Conservation (phyloP, 2,329 filamentous ascomycete species). For the Chrysoporthe puriensis region DNA sequence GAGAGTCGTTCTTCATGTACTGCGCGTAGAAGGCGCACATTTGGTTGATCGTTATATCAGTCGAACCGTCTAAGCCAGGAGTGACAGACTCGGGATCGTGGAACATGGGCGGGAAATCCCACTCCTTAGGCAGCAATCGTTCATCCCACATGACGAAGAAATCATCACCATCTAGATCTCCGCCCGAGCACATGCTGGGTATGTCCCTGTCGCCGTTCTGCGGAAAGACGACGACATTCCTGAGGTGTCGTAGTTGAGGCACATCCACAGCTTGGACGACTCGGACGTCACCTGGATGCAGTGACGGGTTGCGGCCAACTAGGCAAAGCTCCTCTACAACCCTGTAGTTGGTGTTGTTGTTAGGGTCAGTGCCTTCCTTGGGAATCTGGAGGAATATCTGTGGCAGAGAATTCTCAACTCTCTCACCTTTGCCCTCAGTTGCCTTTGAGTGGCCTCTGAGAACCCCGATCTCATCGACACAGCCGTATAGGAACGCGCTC, state of each 20-base stretch:
- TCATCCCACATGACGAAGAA: conserved; percentile 93
- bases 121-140: conserved; percentile 68
- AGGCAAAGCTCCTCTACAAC: conserved; percentile 79
- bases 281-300: conserved; percentile 90
- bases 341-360: conserved; percentile 57
- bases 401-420: conserved; percentile 57
- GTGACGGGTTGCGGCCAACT: conserved; percentile 87
- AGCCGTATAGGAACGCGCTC: conserved; percentile 86
- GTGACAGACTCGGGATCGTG: conserved; percentile 50
- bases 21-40: conserved; percentile 85
- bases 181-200: conserved; percentile 93
- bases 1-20: conserved; percentile 88
- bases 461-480: conserved; percentile 80
- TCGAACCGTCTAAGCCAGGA: conserved; percentile 26
- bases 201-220: conserved; percentile 81
- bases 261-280: conserved; percentile 83
- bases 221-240: conserved; percentile 86
- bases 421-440: conserved; percentile 40
- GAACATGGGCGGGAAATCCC: conserved; percentile 79
- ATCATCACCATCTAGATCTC: conserved; percentile 94
- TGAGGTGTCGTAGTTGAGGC: conserved; percentile 73
- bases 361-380: conserved; percentile 43
- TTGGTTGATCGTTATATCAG: conserved; percentile 71
- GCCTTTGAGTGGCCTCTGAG: conserved; percentile 71
- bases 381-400: conserved; percentile 90